A percentile compares a stretch with the other conserved stretches of the same genome.
These are phyloP conservation scores for Salinomyces thailandicus DNA, from an alignment of 2,329 filamentous ascomycete species.

Conservation along the genomic window DNA sequence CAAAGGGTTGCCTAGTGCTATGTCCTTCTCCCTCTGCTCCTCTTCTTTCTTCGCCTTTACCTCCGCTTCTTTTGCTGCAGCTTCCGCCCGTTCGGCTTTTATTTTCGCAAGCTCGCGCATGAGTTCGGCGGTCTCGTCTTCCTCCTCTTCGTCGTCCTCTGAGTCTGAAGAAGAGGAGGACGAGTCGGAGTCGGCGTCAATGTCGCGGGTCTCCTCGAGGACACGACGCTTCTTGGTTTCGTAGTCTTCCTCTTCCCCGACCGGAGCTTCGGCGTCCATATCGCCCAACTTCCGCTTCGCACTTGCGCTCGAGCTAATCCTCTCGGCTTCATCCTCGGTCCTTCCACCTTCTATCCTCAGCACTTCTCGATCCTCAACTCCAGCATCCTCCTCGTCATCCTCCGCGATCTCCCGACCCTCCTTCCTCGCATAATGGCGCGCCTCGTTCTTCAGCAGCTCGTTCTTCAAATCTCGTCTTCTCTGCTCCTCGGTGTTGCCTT, in stretches of 20 bases:
- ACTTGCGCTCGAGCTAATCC: constrained; percentile 6
- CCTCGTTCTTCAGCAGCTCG: constrained; percentile 81
- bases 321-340: constrained; percentile 22
- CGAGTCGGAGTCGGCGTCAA: constrained; percentile 65
- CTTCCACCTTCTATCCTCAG: constrained; percentile 39
- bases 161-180: constrained; percentile 9
- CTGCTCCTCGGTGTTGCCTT: constrained; percentile 69
- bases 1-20: constrained; percentile 84
- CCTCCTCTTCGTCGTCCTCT: constrained; percentile 55
- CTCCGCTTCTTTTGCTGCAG: constrained; percentile 70
- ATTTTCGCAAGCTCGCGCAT: constrained; percentile 93
- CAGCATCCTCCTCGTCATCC: constrained; percentile 11
- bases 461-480: constrained; percentile 70
- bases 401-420: constrained; percentile 47
- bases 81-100: constrained; percentile 71
- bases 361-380: constrained; percentile 12
- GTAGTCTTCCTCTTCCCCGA: constrained; percentile 48
- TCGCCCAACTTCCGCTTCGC: constrained; percentile 55
- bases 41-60: constrained; percentile 72
- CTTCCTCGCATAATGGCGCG: constrained; percentile 76
- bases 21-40: constrained; percentile 74
- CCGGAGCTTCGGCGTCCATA: constrained; percentile 27
- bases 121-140: constrained; percentile 72
- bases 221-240: constrained; percentile 78
- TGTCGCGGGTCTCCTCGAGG: constrained; percentile 75